Percentiles rank a stretch among this genome's conserved stretches.
These are phyloP conservation scores for Maudiozyma humilis DNA, from an alignment of 1,139 yeast genomes.

Conservation along the genomic window DNA sequence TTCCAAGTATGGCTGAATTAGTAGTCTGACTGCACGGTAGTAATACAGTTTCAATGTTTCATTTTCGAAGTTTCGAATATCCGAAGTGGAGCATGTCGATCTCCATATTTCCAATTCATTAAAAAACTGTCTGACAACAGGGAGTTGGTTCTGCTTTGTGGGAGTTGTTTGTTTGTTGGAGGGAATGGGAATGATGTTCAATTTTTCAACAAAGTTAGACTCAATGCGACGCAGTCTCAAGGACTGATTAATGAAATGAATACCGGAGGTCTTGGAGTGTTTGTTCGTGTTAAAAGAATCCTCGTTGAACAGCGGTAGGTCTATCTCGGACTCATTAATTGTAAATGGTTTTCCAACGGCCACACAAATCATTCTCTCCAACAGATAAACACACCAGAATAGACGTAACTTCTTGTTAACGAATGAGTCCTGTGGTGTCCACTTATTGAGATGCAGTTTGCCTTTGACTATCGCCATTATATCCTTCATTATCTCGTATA, in stretches of 20 bases:
- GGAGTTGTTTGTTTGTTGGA: conserved; percentile 13
- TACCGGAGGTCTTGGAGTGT: conserved; percentile 22
- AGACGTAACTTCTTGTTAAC: conserved; percentile 39
- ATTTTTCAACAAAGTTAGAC: conserved; percentile 44
- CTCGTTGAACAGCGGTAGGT: conserved; percentile 40
- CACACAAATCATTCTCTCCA: conserved; percentile 49
- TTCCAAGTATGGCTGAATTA: conserved; percentile 53
- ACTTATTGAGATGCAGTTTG: conserved; percentile 33
- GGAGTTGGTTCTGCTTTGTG: conserved; percentile 31
- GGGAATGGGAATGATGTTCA: conserved; percentile 37
- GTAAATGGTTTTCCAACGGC: conserved; percentile 49
- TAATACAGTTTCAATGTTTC: conserved; percentile 48
- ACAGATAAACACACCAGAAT: conserved; percentile 51
- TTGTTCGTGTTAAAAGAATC: conserved; percentile 21
- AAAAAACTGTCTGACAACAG: conserved; percentile 39
- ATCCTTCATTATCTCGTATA: conserved; percentile 44
- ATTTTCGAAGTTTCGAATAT: conserved; percentile 38
- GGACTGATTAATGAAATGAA: conserved; percentile 45
- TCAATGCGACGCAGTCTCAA: conserved; percentile 47
- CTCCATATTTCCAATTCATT: conserved; percentile 46
- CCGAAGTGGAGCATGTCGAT: conserved; percentile 34
- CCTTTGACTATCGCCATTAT: conserved; percentile 36
- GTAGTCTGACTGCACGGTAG: conserved; percentile 45
- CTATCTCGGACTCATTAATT: conserved; percentile 39
- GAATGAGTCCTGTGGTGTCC: conserved; percentile 31